Base-by-base conservation (phyloP, 306 rosid genomes). In the Prunus dulcis region DNA sequence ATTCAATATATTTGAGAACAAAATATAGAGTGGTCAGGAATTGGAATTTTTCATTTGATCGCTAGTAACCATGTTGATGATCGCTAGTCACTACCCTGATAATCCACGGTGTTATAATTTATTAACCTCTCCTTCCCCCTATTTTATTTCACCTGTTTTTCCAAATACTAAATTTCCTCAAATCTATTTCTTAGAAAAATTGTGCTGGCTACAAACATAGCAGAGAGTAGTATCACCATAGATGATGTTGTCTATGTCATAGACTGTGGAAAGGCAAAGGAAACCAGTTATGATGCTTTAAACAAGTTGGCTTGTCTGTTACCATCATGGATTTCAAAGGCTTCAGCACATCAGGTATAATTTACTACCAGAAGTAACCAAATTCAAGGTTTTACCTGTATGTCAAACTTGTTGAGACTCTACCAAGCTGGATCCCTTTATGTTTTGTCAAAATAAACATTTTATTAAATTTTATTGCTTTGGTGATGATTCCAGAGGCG, bases 221-320 rank as follows among this genome's bases (percentile, higher is more conserved):
- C 98, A 14, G 98, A 95, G 90, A 95, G 97, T 78, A 95, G 98
- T 84, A 95, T 95, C 84, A 95, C 98, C 73, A 88, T 95, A 82
- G 98, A 95, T 83, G 98, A 95, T 52, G 92, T 95, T 81, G 96
- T 95, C 64, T 88, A 85, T 82, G 98, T 95, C 84, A 77, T 95
- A 79, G 98, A 95, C 84, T 90, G 97, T 82, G 98, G 98, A 81
- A 95, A 94, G 84, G 98, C 98, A 77, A 94, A 94, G 84, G 98
- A 94, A 84, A 94, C 98, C 64, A 94, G 98, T 82, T 94, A 94
- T 84, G 98, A 94, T 79, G 97, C 98, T 79, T 79, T 94, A 51
- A 94, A 94, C 84, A 94, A 92, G 88, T 93, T 94, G 73, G 97
- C 97, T 76, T 90, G 97, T 87, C 82, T 94, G 69, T 84, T 94